A percentile compares a stretch with the other conserved stretches of the same genome.
phyloP scores from a whole-genome alignment of 805 yeast genomes.

The Myxozyma melibiosi region DNA sequence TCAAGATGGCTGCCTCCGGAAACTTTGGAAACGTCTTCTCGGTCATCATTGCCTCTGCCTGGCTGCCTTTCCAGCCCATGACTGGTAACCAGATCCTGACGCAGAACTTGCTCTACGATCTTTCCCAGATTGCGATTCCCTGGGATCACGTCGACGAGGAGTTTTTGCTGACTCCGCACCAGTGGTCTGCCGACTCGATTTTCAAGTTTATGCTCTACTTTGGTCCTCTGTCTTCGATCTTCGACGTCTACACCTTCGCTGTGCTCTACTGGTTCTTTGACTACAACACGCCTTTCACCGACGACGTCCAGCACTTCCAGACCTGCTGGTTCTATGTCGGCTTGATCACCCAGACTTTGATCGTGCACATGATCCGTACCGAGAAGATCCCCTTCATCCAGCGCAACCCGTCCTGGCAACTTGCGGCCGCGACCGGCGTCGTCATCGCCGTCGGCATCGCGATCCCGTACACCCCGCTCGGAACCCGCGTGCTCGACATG shows the following conservation, averaged over 20 bases:
- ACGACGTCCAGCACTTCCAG: slow-evolving; percentile 32
- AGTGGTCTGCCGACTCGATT: slow-evolving; percentile 32
- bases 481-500: slow-evolving; percentile 31
- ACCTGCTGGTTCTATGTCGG: slow-evolving; percentile 34
- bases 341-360: slow-evolving; percentile 32
- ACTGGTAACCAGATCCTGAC: slow-evolving; percentile 34
- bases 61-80: slow-evolving; percentile 36
- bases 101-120: slow-evolving; percentile 31
- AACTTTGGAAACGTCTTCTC: slow-evolving; percentile 57
- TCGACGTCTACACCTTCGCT: slow-evolving; percentile 29
- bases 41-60: slow-evolving; percentile 47
- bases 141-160: slow-evolving; percentile 34
- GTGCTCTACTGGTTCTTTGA: slow-evolving; percentile 29
- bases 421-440: slow-evolving; percentile 20
- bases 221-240: slow-evolving; percentile 32
- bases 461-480: slow-evolving; percentile 33
- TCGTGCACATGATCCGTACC: slow-evolving; percentile 34
- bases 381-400: slow-evolving; percentile 34
- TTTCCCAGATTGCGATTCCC: slow-evolving; percentile 34
- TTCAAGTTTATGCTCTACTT: slow-evolving; percentile 31
- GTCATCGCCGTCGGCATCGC: slow-evolving; percentile 28
- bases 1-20: slow-evolving; percentile 48
- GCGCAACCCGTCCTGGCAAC: slow-evolving; percentile 34
- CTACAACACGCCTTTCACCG: slow-evolving; percentile 29
- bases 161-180: slow-evolving; percentile 28